Evolutionary conservation across 371 early-diverging fungal genomes (phyloP).

Genomic region (Coemansia sp.): DNA sequence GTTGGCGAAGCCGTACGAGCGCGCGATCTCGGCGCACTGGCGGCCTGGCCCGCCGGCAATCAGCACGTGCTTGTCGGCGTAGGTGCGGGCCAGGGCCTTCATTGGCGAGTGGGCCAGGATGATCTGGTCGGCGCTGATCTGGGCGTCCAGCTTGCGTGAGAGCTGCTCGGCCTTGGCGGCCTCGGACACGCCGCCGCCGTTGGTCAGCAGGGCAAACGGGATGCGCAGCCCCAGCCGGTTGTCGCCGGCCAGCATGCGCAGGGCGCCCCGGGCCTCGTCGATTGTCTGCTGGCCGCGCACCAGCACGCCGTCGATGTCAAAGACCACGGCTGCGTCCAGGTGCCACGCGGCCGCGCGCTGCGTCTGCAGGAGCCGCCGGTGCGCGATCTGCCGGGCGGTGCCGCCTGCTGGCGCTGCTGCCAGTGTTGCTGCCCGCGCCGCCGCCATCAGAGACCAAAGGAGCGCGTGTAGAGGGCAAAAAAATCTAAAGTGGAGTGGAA

Average conservation of each 20-base stretch:
- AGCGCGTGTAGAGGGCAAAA: no score
- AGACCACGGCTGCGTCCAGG: conserved; percentile 59
- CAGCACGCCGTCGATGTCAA: conserved; percentile 81
- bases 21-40: conserved; percentile 65
- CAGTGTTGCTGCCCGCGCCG: background rate
- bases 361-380: conserved; percentile 14
- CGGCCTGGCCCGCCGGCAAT: conserved; percentile 70
- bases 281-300: conserved; percentile 63
- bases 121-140: conserved; percentile 68
- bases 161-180: conserved; percentile 70
- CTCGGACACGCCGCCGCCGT: conserved; percentile 86
- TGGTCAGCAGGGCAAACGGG: conserved; percentile 80
- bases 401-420: background rate
- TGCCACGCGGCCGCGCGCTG: conserved; percentile 20
- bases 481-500: background rate
- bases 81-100: conserved; percentile 61
- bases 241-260: conserved; percentile 61
- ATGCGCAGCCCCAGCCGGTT: conserved; percentile 59
- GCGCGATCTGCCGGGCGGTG: background rate
- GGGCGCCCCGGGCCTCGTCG: conserved; percentile 57
- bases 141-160: conserved; percentile 59
- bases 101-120: conserved; percentile 87
- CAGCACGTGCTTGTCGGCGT: conserved; percentile 63
- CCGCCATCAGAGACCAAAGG: background rate
- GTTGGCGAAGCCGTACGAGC: conserved; percentile 72